Evolutionary conservation across 352 stramenopile genomes (phyloP).

Genomic region (Peronospora farinosa): DNA sequence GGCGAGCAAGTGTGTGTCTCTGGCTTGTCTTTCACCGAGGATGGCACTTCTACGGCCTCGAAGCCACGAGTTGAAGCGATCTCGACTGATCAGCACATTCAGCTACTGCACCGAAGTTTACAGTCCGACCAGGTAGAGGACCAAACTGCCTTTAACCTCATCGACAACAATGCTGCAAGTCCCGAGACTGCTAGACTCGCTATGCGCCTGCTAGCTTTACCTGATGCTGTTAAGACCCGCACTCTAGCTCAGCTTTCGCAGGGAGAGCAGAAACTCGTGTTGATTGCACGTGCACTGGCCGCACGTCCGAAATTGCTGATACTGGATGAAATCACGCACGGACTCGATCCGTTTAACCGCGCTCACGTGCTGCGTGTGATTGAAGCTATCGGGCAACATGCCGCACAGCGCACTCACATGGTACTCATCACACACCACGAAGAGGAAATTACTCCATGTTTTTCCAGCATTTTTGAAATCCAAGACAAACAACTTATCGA

Average conservation of each 20-base stretch:
- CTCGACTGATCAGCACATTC: constrained; percentile 88
- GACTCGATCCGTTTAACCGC: constrained; percentile 83
- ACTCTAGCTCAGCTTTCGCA: constrained; percentile 79
- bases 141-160: constrained; percentile 31
- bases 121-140: constrained; percentile 14
- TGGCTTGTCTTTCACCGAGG: not conserved
- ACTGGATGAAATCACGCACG: constrained; percentile 90
- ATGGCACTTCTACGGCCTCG: not conserved
- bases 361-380: constrained; percentile 69
- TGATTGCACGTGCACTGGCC: constrained; percentile 81
- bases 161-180: constrained; percentile 39
- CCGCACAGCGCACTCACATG: constrained; percentile 42
- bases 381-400: constrained; percentile 59
- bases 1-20: constrained; percentile 19
- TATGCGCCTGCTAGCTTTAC: constrained; percentile 34
- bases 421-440: constrained; percentile 91
- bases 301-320: constrained; percentile 73
- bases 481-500: constrained; percentile 52
- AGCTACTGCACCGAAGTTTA: constrained; percentile 48
- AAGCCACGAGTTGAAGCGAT: constrained; percentile 56
- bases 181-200: constrained; percentile 29
- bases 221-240: constrained; percentile 28
- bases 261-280: constrained; percentile 88
- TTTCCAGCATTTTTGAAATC: constrained; percentile 80
- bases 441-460: constrained; percentile 83